These are phyloP conservation scores for Saccharomycopsis javanensis DNA, from an alignment of 805 yeast species.

Conservation along the genomic window DNA sequence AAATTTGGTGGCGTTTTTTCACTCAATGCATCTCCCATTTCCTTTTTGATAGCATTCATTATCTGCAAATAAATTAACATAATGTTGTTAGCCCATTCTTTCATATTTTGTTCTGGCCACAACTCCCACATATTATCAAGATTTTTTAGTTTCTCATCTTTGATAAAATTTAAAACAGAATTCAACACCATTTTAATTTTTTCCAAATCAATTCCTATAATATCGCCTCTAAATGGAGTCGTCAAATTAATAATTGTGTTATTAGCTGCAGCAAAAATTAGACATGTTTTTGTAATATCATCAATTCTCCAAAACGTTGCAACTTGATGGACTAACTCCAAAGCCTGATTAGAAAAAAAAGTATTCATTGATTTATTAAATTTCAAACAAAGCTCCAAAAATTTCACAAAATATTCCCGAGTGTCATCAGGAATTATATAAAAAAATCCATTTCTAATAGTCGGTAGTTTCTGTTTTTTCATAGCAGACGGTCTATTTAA, in stretches of 20 bases:
- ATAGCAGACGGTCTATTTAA: constrained; percentile 16
- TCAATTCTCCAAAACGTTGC: constrained; percentile 49
- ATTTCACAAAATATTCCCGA: constrained; percentile 29
- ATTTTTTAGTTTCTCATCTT: constrained; percentile 18
- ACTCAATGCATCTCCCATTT: constrained; percentile 32
- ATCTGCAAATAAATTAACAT: constrained; percentile 36
- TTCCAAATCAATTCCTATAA: constrained; percentile 23
- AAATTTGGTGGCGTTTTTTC: constrained; percentile 46
- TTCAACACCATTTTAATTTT: constrained; percentile 28
- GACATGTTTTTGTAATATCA: constrained; percentile 37
- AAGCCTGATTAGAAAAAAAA: constrained; percentile 12
- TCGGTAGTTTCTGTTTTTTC: constrained; percentile 4
- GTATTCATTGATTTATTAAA: constrained; percentile 4
- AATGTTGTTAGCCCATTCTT: constrained; percentile 40
- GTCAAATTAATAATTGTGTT: constrained; percentile 25
- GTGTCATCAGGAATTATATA: constrained; percentile 29
- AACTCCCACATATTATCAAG: constrained; percentile 21
- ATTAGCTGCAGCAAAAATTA: constrained; percentile 43
- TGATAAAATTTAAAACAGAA: constrained; percentile 22
- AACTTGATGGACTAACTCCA: constrained; percentile 12
- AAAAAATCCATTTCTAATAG: constrained; percentile 19
- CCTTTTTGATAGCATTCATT: constrained; percentile 36
- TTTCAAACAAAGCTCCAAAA: constrained; percentile 34
- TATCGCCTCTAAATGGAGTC: constrained; percentile 10
- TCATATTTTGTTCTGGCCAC: constrained; percentile 41